Base-by-base conservation (phyloP, 2,329 filamentous ascomycete genomes). In the Alternaria consortialis region DNA sequence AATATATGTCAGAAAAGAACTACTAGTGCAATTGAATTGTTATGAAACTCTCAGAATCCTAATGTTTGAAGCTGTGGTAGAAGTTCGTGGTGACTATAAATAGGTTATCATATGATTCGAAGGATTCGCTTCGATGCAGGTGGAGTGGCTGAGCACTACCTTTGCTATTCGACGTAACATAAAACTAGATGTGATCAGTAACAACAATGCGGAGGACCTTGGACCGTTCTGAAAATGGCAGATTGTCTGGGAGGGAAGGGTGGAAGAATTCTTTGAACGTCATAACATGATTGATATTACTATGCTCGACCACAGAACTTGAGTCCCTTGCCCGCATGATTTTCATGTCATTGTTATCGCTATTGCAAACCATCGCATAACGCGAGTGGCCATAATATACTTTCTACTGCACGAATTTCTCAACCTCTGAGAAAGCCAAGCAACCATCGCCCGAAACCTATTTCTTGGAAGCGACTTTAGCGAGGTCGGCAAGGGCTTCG, bases 401-500 rank as follows among this genome's bases (percentile, higher is more conserved):
- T 13, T 50, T 50, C 20, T 50, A 50, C 20, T 36, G 46, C 32
- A 50, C 36, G 32, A 37, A 27, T 4, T 25, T 36, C 13, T 37
- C 46, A 12, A 37, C 31, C 15, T 37, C 31, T 2, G 46, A 50
- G n/a, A 17, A 50, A 50, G 46, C 17, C 31, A 37, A 15, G n/a
- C 31, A 7, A 6, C 27, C 39, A 55, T 48, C 8, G 20, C 39
- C 47, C 36, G 44, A 59, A 58, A 46, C 53, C 62, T 76, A 77
- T 62, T 80, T 79, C 71, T 77, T 75, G 52, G 65, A 70, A 39
- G 81, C 84, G 32, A 79, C 83, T 70, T 84, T 84, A 59, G 86
- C 88, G 39, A 91, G 83, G 70, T 90, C 89, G 50, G 87, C 86
- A 37, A 92, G 83, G 51, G 88, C 89, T 75, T 91, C 90, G 53